Evolutionary conservation across 2,329 filamentous ascomycete species (phyloP).

Genomic region (Sarocladium kiliense): DNA sequence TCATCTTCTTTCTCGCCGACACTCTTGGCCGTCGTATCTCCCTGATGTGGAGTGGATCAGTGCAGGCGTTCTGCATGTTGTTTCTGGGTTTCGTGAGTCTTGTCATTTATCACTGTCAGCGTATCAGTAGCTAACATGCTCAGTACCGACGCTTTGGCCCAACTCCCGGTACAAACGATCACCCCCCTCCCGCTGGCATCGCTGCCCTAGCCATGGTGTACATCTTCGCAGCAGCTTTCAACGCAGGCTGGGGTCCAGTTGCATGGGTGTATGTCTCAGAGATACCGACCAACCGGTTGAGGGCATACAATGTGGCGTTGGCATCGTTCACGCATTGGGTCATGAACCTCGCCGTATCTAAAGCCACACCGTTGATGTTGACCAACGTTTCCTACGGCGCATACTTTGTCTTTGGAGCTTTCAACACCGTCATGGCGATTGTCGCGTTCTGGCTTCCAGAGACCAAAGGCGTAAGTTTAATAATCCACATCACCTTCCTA

Average conservation of each 20-base stretch:
- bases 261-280: constrained; percentile 48
- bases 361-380: constrained; percentile 57
- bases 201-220: constrained; percentile 56
- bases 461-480: constrained; percentile 45
- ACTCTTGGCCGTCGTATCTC: constrained; percentile 53
- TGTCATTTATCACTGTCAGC: neutral
- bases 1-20: constrained; percentile 59
- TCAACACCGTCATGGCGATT: constrained; percentile 53
- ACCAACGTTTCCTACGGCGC: constrained; percentile 35
- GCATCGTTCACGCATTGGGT: constrained; percentile 59
- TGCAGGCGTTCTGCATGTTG: constrained; percentile 40
- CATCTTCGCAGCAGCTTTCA: constrained; percentile 57
- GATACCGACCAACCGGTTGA: constrained; percentile 54
- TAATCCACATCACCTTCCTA: neutral
- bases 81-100: constrained; percentile 47
- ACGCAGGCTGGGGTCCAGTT: constrained; percentile 58
- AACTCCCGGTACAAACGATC: constrained; percentile 25
- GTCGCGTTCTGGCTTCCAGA: constrained; percentile 44
- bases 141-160: constrained; percentile 47
- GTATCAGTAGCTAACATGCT: neutral
- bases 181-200: constrained; percentile 40
- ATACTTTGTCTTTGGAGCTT: constrained; percentile 54
- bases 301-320: constrained; percentile 55
- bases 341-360: constrained; percentile 59
- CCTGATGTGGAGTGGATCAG: constrained; percentile 19